Evolutionary conservation across 192 early-diverging fungal genomes (phyloP).

Genomic region (Phycomyces nitens): DNA sequence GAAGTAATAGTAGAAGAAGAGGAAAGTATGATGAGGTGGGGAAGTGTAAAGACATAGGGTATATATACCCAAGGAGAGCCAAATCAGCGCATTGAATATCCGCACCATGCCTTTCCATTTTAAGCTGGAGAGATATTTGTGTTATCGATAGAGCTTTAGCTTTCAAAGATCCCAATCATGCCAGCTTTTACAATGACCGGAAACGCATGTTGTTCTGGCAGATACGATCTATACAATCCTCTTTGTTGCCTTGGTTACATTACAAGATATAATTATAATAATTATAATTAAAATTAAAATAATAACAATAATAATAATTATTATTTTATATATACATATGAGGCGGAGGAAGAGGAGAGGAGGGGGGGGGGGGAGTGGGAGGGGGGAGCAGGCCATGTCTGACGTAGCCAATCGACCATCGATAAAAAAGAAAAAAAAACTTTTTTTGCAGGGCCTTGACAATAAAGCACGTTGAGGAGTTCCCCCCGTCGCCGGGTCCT

Average conservation of each 20-base stretch:
- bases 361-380: too few relatives aligned
- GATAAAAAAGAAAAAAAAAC: neutral
- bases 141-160: neutral
- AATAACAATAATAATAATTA: too few relatives aligned
- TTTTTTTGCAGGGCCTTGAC: neutral
- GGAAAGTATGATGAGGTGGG: neutral
- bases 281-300: neutral
- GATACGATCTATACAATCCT: too few relatives aligned
- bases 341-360: too few relatives aligned
- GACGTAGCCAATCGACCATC: neutral
- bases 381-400: neutral
- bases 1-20: neutral
- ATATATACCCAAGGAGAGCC: neutral
- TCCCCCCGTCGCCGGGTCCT: conserved; percentile 3
- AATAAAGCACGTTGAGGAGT: neutral
- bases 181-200: too few relatives aligned
- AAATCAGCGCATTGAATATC: neutral
- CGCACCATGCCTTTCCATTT: neutral
- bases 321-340: too few relatives aligned
- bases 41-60: too few relatives aligned
- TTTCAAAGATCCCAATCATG: too few relatives aligned
- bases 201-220: too few relatives aligned
- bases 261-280: too few relatives aligned
- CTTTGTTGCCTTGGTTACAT: too few relatives aligned
- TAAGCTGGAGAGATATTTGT: neutral